These are phyloP conservation scores for Neoscytalidium dimidiatum DNA, from an alignment of 2,329 filamentous ascomycete species.

Conservation along the genomic window DNA sequence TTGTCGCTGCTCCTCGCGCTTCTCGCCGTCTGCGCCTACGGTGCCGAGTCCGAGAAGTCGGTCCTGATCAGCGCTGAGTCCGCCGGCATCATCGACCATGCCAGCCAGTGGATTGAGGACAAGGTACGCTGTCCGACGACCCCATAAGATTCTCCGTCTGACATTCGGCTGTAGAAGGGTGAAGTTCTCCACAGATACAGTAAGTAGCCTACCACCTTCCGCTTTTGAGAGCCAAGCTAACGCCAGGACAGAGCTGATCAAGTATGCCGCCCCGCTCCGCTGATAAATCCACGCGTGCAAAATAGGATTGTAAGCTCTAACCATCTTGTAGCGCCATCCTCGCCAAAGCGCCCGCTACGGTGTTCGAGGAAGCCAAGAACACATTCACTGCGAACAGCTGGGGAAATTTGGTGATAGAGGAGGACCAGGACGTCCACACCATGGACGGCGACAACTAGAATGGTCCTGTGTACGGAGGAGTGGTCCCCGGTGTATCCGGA, in stretches of 20 bases:
- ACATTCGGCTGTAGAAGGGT: conserved; percentile 54
- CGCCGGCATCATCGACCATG: conserved; percentile 66
- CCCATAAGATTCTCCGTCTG: neutral
- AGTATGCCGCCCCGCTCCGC: conserved; percentile 36
- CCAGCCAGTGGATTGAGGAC: conserved; percentile 69
- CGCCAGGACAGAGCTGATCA: conserved; percentile 39
- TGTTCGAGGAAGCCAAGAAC: conserved; percentile 66
- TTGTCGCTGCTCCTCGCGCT: conserved; percentile 59
- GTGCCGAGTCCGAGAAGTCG: conserved; percentile 62
- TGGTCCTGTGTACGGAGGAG: neutral
- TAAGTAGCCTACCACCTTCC: conserved; percentile 45
- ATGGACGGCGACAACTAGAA: neutral
- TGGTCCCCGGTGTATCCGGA: neutral
- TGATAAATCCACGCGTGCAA: neutral
- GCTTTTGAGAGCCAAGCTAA: conserved; percentile 22
- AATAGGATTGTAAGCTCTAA: neutral
- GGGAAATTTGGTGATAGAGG: conserved; percentile 70
- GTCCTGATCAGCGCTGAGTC: conserved; percentile 79
- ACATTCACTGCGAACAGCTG: conserved; percentile 53
- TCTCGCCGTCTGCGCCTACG: conserved; percentile 63
- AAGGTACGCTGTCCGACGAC: conserved; percentile 51
- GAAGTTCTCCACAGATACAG: conserved; percentile 80
- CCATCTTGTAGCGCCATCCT: conserved; percentile 67
- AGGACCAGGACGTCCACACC: conserved; percentile 66
- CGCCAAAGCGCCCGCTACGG: conserved; percentile 68